phyloP scores from a whole-genome alignment of 2,329 filamentous ascomycete genomes.

The Coniochaeta prunicola region DNA sequence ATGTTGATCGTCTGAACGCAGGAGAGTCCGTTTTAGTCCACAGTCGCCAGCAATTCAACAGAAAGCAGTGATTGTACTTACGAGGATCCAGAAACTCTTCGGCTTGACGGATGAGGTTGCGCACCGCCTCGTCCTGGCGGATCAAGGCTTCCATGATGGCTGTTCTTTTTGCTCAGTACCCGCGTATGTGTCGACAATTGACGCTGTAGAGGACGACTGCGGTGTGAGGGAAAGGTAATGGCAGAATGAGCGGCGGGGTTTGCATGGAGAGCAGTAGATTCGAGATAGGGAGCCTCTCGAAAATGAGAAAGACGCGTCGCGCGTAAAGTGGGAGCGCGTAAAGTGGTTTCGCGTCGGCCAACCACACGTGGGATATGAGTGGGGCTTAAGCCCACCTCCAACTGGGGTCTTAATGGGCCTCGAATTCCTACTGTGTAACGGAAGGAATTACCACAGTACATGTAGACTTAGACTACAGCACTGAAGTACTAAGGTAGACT shows the following conservation, averaged over 20 bases:
- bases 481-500: too few species aligned
- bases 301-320: slow-evolving; percentile 8
- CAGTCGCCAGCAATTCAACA: neutral
- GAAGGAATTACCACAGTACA: too few species aligned
- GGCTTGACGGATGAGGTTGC: slow-evolving; percentile 79
- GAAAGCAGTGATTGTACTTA: slow-evolving; percentile 36
- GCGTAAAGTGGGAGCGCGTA: slow-evolving; percentile 10
- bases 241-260: neutral
- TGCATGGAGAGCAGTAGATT: neutral
- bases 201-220: neutral
- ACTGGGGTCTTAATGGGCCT: neutral
- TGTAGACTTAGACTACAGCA: too few species aligned
- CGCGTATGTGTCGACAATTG: neutral
- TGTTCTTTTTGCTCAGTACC: slow-evolving; percentile 1
- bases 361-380: neutral
- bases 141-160: slow-evolving; percentile 63
- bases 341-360: slow-evolving; percentile 12
- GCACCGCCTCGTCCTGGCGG: slow-evolving; percentile 77
- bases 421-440: too few species aligned
- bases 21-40: slow-evolving; percentile 3
- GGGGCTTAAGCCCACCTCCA: too few species aligned
- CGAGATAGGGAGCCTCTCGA: neutral
- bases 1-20: slow-evolving; percentile 39
- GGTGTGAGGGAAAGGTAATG: neutral
- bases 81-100: slow-evolving; percentile 90